Evolutionary conservation across 306 rosid species (phyloP), one percentile per base, ranked within the genome.

Genomic region (Vigna unguiculata): DNA sequence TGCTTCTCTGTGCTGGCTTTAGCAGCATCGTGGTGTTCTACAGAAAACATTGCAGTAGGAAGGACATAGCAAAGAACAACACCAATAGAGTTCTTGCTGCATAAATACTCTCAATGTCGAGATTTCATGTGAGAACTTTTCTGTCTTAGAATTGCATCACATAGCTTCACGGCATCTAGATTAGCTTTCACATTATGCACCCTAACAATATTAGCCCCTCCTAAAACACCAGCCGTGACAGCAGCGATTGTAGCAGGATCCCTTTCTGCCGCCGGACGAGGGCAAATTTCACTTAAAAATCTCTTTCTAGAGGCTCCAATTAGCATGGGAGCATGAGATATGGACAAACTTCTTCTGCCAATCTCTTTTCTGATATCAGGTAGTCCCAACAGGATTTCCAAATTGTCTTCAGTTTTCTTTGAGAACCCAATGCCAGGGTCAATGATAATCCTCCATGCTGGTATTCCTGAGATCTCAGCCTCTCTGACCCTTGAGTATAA

Each of bases 391-490:
- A 90, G 86, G 60, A 92, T 68, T 7, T 92, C 96, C 83, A 95
- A 78, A 76, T 86, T 87, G 63, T 92, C 84, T 83, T 89, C 92
- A 38, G 89, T 83, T 46, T 88, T 90, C 85, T 92, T 95, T 21
- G 97, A 90, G 85, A 95, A 92, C 79, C 97, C 97, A 67, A 90
- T 72, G 68, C 97, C 99, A 5, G 97, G 96, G 76, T 95, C 97
- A 69, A 90, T 38, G 20, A 95, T 87, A 48, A 90, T 85, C 87
- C 97, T 91, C 97, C 97, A 92, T 15, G 93, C 93, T 7, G 97
- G 97, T 61, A 92, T 88, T 45, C 97, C 97, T n/a, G 84, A 83
- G 17, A 81, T 67, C 85, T 95, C 97, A 6, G 97, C 97, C 65
- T 85, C 90, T 80, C 82, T 83, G 49, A 90, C 77, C 67, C 84